Base-by-base conservation (phyloP, 2,329 filamentous ascomycete species). In the Talaromyces sp. region DNA sequence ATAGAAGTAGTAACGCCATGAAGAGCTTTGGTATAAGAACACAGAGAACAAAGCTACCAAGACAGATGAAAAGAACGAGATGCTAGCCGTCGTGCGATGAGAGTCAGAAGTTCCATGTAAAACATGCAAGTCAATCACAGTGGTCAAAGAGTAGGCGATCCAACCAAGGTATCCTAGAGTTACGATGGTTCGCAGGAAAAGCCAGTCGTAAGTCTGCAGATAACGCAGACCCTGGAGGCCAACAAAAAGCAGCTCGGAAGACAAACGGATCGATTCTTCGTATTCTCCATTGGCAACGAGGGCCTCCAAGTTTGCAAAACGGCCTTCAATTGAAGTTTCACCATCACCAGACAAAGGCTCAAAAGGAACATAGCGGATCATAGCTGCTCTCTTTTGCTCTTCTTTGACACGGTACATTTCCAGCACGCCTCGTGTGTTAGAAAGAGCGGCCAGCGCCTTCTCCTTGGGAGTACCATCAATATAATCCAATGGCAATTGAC, bases 341-440 rank as follows among this genome's bases (percentile, higher is more conserved):
- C 82, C 79, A 3, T 82, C 76, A 30, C 83, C 82, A 35, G 86
- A 85, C 29, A 99, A 81, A 3, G 85, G 84, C 27, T 81, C 75
- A 67, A 88, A 99, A 0, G 92, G 87, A 47, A 80, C 84, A 73
- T 92, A 99, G 33, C 85, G 84, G 51, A 99, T 73, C 66, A 93
- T 84, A 0, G 83, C 88, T 0, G 82, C 79, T 67, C 85, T 86
- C 76, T 97, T 97, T 60, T 87, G 82, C 58, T 87, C 85, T 70
- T 97, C 93, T 74, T 99, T 99, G 54, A 99, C 89, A 22, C 84
- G 86, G 69, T 97, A 99, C 88, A 97, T 97, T 70, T 99, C 94
- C 27, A 99, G 76, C 43, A 99, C 94, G 36, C 88, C 87, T 62
- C 86, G 85, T 0, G 91, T 88, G 66, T 99, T 99, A 33, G 89